Conservation (phyloP, 306 rosid species). For the Delonix regia region DNA sequence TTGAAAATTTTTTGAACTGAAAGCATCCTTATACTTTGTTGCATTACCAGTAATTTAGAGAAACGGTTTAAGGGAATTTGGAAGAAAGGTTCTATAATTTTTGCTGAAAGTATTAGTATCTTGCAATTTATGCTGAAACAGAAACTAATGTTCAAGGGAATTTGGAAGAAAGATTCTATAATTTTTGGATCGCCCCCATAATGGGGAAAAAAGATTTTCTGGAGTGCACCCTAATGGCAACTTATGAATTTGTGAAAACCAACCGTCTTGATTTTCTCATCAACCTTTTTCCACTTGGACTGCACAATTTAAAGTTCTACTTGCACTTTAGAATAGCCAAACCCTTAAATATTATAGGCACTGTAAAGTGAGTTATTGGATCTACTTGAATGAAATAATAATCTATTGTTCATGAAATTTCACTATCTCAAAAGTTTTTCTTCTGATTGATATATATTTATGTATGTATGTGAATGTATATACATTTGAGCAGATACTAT, state of each 20-base stretch:
- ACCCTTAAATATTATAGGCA: neutral
- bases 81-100: too few species aligned
- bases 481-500: slow-evolving; percentile 43
- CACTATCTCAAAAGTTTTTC: neutral
- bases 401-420: slow-evolving; percentile 7
- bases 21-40: neutral
- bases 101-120: too few species aligned
- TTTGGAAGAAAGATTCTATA: neutral
- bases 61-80: neutral
- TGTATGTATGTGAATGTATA: neutral
- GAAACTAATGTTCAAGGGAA: neutral
- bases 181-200: neutral
- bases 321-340: neutral
- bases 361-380: neutral
- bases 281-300: neutral
- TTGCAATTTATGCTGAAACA: neutral
- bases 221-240: neutral
- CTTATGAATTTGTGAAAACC: neutral
- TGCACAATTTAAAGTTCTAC: neutral
- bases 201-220: neutral
- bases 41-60: neutral
- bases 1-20: neutral
- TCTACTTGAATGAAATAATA: neutral
- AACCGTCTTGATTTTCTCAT: neutral
- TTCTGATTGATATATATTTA: slow-evolving; percentile 29